A percentile compares a stretch with the other conserved stretches of the same genome.
Conservation (phyloP, 2,329 filamentous ascomycete species). For the Aschersonia sp. region DNA sequence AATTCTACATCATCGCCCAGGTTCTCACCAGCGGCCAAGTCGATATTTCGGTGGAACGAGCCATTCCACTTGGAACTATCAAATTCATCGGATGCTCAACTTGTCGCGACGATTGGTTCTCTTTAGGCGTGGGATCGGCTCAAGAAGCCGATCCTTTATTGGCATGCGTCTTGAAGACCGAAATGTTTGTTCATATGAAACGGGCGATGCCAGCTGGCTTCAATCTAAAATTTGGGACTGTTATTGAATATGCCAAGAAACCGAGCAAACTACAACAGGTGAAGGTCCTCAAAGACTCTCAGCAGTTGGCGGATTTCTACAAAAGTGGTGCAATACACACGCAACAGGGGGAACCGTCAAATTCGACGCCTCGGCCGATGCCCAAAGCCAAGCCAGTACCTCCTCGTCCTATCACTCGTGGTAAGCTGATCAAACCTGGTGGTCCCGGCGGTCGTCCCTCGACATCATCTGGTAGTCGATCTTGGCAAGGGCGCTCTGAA, state of each 20-base stretch:
- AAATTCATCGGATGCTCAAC: slow-evolving; percentile 75
- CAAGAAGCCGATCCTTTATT: slow-evolving; percentile 90
- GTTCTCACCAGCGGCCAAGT: slow-evolving; percentile 68
- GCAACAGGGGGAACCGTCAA: slow-evolving; percentile 67
- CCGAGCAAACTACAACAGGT: slow-evolving; percentile 81
- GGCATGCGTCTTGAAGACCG: slow-evolving; percentile 90
- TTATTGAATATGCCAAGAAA: slow-evolving; percentile 95
- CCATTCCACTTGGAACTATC: slow-evolving; percentile 73
- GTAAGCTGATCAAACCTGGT: slow-evolving; percentile 82
- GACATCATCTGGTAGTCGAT: slow-evolving; percentile 42
- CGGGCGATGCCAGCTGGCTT: slow-evolving; percentile 66
- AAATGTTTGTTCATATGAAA: slow-evolving; percentile 87
- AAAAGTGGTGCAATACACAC: slow-evolving; percentile 91
- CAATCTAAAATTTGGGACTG: slow-evolving; percentile 68
- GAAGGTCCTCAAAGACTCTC: slow-evolving; percentile 81
- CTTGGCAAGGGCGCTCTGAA: slow-evolving; percentile 27
- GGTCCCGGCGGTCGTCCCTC: slow-evolving; percentile 73
- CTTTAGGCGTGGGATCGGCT: slow-evolving; percentile 73
- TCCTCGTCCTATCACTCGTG: slow-evolving; percentile 80
- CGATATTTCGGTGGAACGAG: slow-evolving; percentile 67
- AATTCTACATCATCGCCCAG: slow-evolving; percentile 82
- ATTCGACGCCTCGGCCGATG: slow-evolving; percentile 68
- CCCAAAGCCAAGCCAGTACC: slow-evolving; percentile 78
- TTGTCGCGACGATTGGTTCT: slow-evolving; percentile 92
- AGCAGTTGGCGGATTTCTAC: slow-evolving; percentile 66